Evolutionary conservation across 1,284 basidiomycete genomes (phyloP).

Genomic region (Rhodotorula sp.): DNA sequence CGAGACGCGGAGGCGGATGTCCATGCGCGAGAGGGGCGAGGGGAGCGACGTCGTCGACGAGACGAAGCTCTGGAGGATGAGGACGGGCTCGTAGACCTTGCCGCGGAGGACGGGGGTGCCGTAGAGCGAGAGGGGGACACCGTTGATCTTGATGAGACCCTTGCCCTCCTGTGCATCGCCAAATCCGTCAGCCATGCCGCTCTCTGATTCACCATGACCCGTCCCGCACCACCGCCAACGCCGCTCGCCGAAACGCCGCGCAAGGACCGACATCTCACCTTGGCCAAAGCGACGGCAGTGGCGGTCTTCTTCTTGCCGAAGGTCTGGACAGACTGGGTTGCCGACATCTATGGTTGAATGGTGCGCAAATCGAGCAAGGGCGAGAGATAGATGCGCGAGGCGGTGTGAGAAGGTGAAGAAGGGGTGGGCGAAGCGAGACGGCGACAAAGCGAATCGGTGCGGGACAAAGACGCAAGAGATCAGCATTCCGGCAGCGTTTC

Average conservation of each 20-base stretch:
- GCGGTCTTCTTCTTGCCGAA: conserved; percentile 99
- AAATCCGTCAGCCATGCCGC: background rate
- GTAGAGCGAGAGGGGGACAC: conserved; percentile 91
- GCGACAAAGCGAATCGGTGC: background rate
- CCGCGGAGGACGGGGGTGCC: conserved; percentile 87
- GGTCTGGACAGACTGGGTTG: conserved; percentile 63
- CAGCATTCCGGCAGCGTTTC: conserved; percentile 2
- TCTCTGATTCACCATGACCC: conserved; percentile 8
- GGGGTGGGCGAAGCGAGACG: background rate
- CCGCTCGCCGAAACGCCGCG: background rate
- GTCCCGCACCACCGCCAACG: background rate
- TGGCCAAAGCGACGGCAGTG: conserved; percentile 91
- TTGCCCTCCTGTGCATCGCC: conserved; percentile 70
- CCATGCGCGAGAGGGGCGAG: conserved; percentile 63
- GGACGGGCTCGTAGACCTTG: conserved; percentile 88
- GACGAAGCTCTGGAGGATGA: conserved; percentile 81
- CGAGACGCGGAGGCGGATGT: conserved; percentile 97
- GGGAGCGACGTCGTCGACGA: conserved; percentile 48
- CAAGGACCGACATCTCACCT: conserved; percentile 44
- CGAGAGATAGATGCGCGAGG: background rate
- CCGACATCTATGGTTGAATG: conserved; percentile 28
- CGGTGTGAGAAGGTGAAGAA: background rate
- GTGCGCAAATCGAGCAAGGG: background rate
- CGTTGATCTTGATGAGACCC: conserved; percentile 96
- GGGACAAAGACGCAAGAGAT: background rate